Conservation (phyloP, 768 basidiomycete species). For the Scleroderma bovista region DNA sequence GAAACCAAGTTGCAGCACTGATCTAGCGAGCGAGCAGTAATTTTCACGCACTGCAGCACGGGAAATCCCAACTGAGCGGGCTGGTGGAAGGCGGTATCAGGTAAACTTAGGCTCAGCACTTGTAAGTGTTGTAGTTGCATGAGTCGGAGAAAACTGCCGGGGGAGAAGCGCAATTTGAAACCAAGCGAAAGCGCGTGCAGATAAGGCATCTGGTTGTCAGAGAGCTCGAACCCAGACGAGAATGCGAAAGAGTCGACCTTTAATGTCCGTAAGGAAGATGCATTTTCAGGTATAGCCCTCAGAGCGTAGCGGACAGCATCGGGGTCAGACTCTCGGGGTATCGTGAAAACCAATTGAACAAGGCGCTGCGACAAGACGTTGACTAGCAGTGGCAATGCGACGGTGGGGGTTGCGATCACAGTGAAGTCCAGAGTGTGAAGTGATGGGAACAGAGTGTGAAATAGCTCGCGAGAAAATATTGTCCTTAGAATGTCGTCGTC, state of each 20-base stretch:
- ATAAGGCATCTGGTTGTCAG: slow-evolving; percentile 12
- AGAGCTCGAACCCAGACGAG: slow-evolving; percentile 8
- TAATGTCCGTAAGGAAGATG: slow-evolving; percentile 12
- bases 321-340: slow-evolving; percentile 16
- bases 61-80: slow-evolving; percentile 13
- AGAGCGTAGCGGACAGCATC: slow-evolving; percentile 18
- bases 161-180: slow-evolving; percentile 18
- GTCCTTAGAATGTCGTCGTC: slow-evolving; percentile 18
- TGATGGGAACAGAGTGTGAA: slow-evolving; percentile 18
- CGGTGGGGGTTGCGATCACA: slow-evolving; percentile 17
- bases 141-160: slow-evolving; percentile 18
- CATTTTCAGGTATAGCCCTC: slow-evolving; percentile 18
- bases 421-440: slow-evolving; percentile 24
- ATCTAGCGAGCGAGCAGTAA: slow-evolving; percentile 19
- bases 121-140: slow-evolving; percentile 16
- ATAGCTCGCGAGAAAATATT: slow-evolving; percentile 17
- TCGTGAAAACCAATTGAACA: slow-evolving; percentile 17
- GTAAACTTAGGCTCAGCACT: slow-evolving; percentile 18
- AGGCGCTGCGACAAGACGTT: slow-evolving; percentile 16
- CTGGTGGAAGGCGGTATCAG: slow-evolving; percentile 6
- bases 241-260: slow-evolving; percentile 15
- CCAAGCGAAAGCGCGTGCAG: slow-evolving; percentile 21
- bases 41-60: slow-evolving; percentile 17
- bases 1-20: slow-evolving; percentile 24
- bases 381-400: slow-evolving; percentile 15